These are phyloP conservation scores for Saccharomycopsis crataegensis DNA, from an alignment of 1,139 yeast species.

Conservation along the genomic window DNA sequence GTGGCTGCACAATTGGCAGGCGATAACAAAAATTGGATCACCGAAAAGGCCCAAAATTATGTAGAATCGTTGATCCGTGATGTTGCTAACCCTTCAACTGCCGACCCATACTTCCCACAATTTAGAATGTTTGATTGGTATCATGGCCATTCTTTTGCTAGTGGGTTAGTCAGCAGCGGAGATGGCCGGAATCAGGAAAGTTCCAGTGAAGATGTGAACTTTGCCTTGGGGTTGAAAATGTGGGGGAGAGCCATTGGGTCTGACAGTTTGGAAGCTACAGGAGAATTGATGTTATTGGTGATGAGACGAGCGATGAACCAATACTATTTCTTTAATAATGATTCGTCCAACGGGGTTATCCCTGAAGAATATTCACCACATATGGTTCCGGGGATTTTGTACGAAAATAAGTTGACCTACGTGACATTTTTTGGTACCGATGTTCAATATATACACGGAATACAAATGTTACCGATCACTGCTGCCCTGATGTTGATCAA, in stretches of 20 bases:
- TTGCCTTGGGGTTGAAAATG: slow-evolving; percentile 72
- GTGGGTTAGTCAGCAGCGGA: slow-evolving; percentile 58
- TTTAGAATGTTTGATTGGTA: slow-evolving; percentile 76
- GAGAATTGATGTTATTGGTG: slow-evolving; percentile 64
- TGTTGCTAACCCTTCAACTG: slow-evolving; percentile 62
- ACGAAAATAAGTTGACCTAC: slow-evolving; percentile 53
- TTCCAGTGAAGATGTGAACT: slow-evolving; percentile 75
- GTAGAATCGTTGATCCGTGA: slow-evolving; percentile 62
- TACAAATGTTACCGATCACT: slow-evolving; percentile 56
- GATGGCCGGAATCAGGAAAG: slow-evolving; percentile 82
- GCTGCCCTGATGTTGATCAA: slow-evolving; percentile 48
- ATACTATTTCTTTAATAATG: slow-evolving; percentile 54
- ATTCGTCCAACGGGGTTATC: slow-evolving; percentile 51
- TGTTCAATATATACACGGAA: slow-evolving; percentile 54
- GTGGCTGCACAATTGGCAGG: slow-evolving; percentile 49
- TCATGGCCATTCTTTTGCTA: slow-evolving; percentile 82
- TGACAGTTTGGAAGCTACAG: slow-evolving; percentile 60
- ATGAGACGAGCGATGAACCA: slow-evolving; percentile 52
- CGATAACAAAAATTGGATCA: slow-evolving; percentile 50
- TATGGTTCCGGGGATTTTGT: slow-evolving; percentile 67
- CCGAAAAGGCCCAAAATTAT: slow-evolving; percentile 55
- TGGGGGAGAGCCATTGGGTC: slow-evolving; percentile 76
- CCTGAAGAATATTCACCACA: slow-evolving; percentile 52
- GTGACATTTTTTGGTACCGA: slow-evolving; percentile 49
- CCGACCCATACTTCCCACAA: slow-evolving; percentile 63